Conservation (phyloP, 164 flowering plant genomes). For the Paratinospora sagittata region DNA sequence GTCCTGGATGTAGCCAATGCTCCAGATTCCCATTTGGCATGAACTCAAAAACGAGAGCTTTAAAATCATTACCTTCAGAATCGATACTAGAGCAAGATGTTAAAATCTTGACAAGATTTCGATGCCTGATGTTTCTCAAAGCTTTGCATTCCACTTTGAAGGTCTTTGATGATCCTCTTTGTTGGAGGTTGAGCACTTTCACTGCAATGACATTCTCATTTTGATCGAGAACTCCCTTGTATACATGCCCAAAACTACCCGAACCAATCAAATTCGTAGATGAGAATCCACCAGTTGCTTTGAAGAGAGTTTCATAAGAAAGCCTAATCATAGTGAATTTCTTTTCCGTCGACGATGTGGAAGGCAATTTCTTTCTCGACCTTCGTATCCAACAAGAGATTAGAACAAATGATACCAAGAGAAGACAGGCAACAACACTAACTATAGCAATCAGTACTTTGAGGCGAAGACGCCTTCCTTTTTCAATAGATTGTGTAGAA, state of each 20-base stretch:
- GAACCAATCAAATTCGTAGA: conserved; percentile 12
- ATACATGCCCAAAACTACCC: conserved; percentile 16
- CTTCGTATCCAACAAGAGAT: too few species aligned
- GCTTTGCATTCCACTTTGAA: conserved; percentile 16
- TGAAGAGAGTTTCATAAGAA: conserved; percentile 1
- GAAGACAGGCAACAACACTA: too few species aligned
- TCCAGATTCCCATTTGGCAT: conserved; percentile 19
- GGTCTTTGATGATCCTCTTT: conserved; percentile 13
- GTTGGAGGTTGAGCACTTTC: conserved; percentile 17
- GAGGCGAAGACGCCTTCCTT: too few species aligned
- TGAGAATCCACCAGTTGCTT: conserved; percentile 17
- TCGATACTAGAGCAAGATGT: conserved; percentile 14
- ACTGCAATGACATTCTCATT: conserved; percentile 6
- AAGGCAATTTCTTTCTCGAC: too few species aligned
- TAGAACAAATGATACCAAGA: too few species aligned
- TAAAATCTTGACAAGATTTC: conserved; percentile 16
- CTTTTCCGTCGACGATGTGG: too few species aligned
- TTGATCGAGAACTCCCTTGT: conserved; percentile 5
- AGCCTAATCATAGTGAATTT: neutral
- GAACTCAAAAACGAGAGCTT: conserved; percentile 11
- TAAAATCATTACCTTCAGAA: conserved; percentile 8
- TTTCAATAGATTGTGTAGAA: too few species aligned
- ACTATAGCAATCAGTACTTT: too few species aligned
- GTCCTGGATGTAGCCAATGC: conserved; percentile 13
- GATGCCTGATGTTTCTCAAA: conserved; percentile 10